Base-by-base conservation (phyloP, 352 stramenopile species). In the Phytophthora europaea region DNA sequence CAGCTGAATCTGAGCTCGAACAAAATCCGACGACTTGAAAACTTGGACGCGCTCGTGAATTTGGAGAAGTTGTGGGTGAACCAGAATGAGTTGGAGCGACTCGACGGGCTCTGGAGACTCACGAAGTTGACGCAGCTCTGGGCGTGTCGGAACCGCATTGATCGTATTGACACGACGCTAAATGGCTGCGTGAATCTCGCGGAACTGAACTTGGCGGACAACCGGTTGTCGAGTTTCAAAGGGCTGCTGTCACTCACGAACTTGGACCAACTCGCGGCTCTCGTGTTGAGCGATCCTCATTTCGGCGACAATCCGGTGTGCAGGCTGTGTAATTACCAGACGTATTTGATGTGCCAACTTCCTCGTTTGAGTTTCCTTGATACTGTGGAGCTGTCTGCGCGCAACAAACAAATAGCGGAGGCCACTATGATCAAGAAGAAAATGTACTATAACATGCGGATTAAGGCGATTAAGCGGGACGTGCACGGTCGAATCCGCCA, bases 391-490 rank as follows among this genome's bases (percentile, higher is more conserved):
- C 57, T 98, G 3, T 91, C 82, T 15, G 59, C 85, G 8, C 81
- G 91, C 3, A 95, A 88, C 59, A 98, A 97, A 60, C 84, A 95
- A 67, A 90, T 97, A 57, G 92, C 93, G 2, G 90, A 98, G 31
- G 84, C 89, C 10, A 98, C 94, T 0, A 97, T 98, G 87, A 87
- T 97, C 65, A 98, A 98, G 78, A 98, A 98, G 81, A 95, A 92
- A 65, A 98, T 98, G 89, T 98, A 98, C 81, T 98, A 98, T 78
- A 98, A 98, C 79, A 98, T 98, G 92, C 86, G 92, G 10, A 98
- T 97, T 62, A 96, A 97, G 34, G 87, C 84, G 9, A 94, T 98
- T 60, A 96, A 97, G 56, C 72, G 90, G 10, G 90, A 98, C 43
- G 82, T 91, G 18, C 69, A 93, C 67, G 67, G 80, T 59, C 63